Evolutionary conservation across 257 asterid genomes (phyloP), one percentile per base, ranked within the genome.

Genomic region (Thymus quinquecostatus): DNA sequence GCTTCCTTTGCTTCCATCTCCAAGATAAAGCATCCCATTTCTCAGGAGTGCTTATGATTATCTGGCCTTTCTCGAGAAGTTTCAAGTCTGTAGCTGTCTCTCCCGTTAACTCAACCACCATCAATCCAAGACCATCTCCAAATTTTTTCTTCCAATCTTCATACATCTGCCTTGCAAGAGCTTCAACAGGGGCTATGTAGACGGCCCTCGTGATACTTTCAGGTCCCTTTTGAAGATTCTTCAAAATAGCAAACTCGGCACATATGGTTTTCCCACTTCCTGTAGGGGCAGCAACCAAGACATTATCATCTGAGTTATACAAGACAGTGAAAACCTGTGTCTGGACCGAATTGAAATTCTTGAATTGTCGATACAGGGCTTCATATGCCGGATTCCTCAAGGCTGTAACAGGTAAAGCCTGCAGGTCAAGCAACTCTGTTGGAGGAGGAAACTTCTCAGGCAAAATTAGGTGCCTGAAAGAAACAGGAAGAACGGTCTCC

Each of bases 251-350:
- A 84, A 84, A 84, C 79, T 84, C 88, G 8, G 86, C 87, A 61
- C 89, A 85, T 72, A 82, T 82, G 41, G 89, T 82, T 82, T 85
- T 85, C 81, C 89, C 89, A 67, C 89, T 85, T 32, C 89, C 89
- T 13, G 87, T 85, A 1, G 89, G 87, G 5, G 89, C 89, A 75
- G 89, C 89, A 70, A 85, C 85, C 79, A 85, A 73, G 68, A 85
- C 89, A 68, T 85, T 85, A 74, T 82, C 89, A 60, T 85, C 87
- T 4, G 89, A 80, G 71, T 82, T 82, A 38, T 85, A 85, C 73
- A 85, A 60, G 72, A 82, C 50, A 7, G 87, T 80, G 79, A 85
- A 85, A 32, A 82, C 89, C 81, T 85, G 87, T n/a, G 87, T 85
- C 77, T 85, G 89, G 12, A 85, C 85, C 32, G 89, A 87, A 77